Percentiles rank a stretch among this genome's conserved stretches.
Evolutionary conservation across 208 protist species (phyloP).

Genomic region (Leishmania tarentolae): DNA sequence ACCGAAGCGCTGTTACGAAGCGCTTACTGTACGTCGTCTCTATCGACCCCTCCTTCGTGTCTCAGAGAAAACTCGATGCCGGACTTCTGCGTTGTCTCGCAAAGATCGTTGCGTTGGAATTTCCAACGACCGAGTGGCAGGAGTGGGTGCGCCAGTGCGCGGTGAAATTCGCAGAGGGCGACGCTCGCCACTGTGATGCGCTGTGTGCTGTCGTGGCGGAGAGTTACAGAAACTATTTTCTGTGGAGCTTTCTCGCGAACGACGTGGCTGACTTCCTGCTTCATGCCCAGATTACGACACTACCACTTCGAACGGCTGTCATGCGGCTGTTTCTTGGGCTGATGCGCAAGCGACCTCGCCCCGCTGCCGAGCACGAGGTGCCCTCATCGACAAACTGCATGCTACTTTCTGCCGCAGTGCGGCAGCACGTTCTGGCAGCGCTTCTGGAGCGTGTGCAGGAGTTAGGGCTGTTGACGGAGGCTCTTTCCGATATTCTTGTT

Average conservation of each 20-base stretch:
- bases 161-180: conserved; percentile 5
- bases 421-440: conserved; percentile 19
- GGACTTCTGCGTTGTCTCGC: conserved; percentile 37
- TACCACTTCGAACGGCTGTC: conserved; percentile 21
- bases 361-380: conserved; percentile 30
- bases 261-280: conserved; percentile 29
- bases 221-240: conserved; percentile 27
- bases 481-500: background rate
- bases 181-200: background rate
- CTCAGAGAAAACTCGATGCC: conserved; percentile 17
- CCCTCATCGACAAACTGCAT: conserved; percentile 38
- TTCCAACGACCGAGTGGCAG: conserved; percentile 39
- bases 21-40: conserved; percentile 21
- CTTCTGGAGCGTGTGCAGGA: conserved; percentile 21
- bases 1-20: conserved; percentile 24
- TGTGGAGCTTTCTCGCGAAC: conserved; percentile 49
- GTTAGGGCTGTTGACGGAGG: background rate
- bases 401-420: conserved; percentile 43
- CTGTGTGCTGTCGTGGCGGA: conserved; percentile 22
- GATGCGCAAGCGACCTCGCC: conserved; percentile 40
- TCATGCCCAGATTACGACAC: conserved; percentile 4
- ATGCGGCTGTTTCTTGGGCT: conserved; percentile 32
- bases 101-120: conserved; percentile 46
- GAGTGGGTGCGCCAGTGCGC: conserved; percentile 34
- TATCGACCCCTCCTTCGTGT: background rate